Conservation (phyloP, 148 eudicot genomes). For the Rhododendron henanense region DNA sequence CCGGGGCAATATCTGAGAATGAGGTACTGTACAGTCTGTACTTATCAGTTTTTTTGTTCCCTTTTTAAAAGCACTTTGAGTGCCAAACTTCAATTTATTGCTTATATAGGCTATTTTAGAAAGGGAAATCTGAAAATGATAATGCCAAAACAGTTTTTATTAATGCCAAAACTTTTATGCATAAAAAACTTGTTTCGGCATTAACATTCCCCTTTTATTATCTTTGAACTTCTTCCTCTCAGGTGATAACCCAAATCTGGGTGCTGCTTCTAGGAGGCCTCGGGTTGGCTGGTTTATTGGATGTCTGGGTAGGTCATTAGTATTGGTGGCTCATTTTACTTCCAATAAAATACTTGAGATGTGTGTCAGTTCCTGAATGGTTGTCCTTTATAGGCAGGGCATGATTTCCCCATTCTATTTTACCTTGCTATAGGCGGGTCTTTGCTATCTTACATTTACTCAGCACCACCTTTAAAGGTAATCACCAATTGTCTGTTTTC, state of each 20-base stretch:
- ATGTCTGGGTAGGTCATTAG: conserved; percentile 73
- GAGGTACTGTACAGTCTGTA: conserved; percentile 43
- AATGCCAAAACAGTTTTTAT: too few relatives aligned
- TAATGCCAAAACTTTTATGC: too few relatives aligned
- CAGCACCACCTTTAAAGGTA: conserved; percentile 97
- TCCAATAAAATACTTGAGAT: neutral
- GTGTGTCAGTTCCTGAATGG: conserved; percentile 8
- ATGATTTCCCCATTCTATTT: conserved; percentile 64
- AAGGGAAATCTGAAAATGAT: too few relatives aligned
- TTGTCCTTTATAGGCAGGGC: conserved; percentile 70
- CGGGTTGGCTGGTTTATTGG: conserved; percentile 75
- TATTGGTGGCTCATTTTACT: conserved; percentile 4
- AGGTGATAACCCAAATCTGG: conserved; percentile 98
- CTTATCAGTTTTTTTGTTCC: neutral
- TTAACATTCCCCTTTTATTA: neutral
- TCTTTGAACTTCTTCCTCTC: neutral
- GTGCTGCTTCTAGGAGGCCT: conserved; percentile 83
- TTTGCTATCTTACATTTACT: conserved; percentile 83
- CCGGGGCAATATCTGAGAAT: conserved; percentile 82
- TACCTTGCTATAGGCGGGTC: conserved; percentile 94
- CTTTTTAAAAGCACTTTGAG: neutral
- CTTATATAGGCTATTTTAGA: neutral
- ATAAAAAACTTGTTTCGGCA: too few relatives aligned
- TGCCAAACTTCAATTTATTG: neutral
- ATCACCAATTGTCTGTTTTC: conserved; percentile 5